phyloP scores from a whole-genome alignment of 331 rosid genomes.

The Quercus phellos region DNA sequence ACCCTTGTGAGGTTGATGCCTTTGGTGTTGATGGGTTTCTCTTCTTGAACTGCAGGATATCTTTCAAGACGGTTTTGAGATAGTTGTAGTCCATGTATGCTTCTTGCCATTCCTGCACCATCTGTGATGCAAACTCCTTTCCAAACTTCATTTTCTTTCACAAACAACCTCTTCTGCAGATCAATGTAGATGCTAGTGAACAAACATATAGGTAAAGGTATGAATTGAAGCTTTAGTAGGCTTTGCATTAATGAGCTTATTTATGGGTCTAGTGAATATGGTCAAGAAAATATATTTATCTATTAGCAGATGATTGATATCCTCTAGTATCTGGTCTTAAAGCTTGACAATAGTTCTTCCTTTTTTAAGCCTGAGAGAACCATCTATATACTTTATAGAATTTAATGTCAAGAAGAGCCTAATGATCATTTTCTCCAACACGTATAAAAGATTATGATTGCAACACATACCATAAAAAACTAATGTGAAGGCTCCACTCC shows the following conservation, averaged over 20 bases:
- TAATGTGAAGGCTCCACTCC: too few species aligned
- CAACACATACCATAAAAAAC: too few species aligned
- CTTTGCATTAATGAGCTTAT: neutral
- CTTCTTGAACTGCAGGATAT: constrained; percentile 17
- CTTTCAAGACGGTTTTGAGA: constrained; percentile 49
- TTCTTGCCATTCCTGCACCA: constrained; percentile 78
- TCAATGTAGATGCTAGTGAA: neutral
- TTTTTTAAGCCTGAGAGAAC: too few species aligned
- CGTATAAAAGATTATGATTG: too few species aligned
- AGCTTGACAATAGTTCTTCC: too few species aligned
- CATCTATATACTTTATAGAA: too few species aligned
- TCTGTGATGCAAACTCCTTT: constrained; percentile 60
- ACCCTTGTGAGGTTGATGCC: constrained; percentile 35
- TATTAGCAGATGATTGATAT: too few species aligned
- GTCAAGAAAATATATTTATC: neutral
- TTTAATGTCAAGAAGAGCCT: too few species aligned
- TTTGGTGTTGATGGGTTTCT: constrained; percentile 11
- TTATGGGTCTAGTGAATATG: neutral
- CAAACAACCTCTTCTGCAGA: neutral
- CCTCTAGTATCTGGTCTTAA: too few species aligned
- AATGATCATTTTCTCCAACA: too few species aligned
- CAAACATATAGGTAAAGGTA: neutral
- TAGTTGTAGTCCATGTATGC: constrained; percentile 62
- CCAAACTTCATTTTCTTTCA: constrained; percentile 63
- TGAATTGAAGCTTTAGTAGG: too few species aligned